A percentile compares a stretch with the other conserved stretches of the same genome.
These are phyloP conservation scores for Colletotrichum sp. DNA, from an alignment of 2,329 filamentous ascomycete genomes.

Conservation along the genomic window DNA sequence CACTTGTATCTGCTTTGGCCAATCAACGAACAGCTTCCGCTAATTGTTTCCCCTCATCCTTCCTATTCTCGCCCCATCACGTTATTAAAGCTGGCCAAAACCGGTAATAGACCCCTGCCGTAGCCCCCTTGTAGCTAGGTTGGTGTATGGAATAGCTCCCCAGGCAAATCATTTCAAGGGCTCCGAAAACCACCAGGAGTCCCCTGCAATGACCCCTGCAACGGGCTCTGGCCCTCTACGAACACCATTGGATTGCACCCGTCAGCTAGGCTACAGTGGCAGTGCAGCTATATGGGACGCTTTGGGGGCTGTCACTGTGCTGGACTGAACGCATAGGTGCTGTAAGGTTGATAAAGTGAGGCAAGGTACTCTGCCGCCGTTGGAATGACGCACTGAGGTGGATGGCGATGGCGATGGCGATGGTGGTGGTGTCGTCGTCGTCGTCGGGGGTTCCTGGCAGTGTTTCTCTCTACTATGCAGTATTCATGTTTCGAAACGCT, in stretches of 20 bases:
- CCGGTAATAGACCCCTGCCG: background rate
- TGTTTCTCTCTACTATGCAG: background rate
- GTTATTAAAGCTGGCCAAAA: slow-evolving; percentile 15
- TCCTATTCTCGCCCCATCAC: background rate
- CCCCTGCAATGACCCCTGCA: background rate
- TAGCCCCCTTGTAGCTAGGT: background rate
- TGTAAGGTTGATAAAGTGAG: too few species aligned
- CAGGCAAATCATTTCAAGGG: background rate
- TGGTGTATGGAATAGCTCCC: background rate
- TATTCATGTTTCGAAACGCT: slow-evolving; percentile 20
- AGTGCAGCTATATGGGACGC: background rate
- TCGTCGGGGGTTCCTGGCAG: background rate
- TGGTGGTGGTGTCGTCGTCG: background rate
- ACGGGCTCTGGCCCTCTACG: background rate
- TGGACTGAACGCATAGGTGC: background rate
- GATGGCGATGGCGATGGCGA: background rate
- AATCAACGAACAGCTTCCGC: background rate
- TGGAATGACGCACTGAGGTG: too few species aligned
- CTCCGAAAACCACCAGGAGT: background rate
- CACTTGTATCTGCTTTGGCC: background rate
- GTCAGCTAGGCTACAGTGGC: background rate
- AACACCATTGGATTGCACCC: background rate
- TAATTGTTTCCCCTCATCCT: background rate
- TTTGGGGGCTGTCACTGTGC: background rate
- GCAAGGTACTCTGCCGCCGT: too few species aligned